These are phyloP conservation scores for Apiospora hydei DNA, from an alignment of 2,329 filamentous ascomycete genomes.

Conservation along the genomic window DNA sequence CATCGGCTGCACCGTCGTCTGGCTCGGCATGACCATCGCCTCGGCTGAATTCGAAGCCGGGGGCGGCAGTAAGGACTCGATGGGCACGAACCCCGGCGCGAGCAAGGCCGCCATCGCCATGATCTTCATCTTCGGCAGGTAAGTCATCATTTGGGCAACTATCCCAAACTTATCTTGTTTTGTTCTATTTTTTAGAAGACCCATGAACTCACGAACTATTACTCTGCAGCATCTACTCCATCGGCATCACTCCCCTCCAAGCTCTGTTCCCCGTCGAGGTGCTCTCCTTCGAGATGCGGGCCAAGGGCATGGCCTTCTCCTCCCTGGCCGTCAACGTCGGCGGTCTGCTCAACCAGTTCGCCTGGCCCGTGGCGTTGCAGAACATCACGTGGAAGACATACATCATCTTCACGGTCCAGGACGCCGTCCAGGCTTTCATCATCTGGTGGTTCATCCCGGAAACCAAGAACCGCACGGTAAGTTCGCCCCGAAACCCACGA, in stretches of 20 bases:
- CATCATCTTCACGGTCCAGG: slow-evolving; percentile 55
- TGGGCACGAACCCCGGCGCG: slow-evolving; percentile 45
- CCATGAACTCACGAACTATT: too few species aligned
- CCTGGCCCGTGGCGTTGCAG: slow-evolving; percentile 52
- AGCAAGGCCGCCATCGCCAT: slow-evolving; percentile 57
- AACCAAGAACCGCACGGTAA: slow-evolving; percentile 51
- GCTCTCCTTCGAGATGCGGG: slow-evolving; percentile 54
- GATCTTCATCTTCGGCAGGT: slow-evolving; percentile 57
- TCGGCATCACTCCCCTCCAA: slow-evolving; percentile 44
- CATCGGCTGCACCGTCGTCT: slow-evolving; percentile 55
- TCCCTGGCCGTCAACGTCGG: slow-evolving; percentile 50
- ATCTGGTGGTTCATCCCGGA: slow-evolving; percentile 58
- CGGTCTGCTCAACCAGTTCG: slow-evolving; percentile 52
- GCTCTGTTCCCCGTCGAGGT: slow-evolving; percentile 56
- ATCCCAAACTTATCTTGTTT: too few species aligned
- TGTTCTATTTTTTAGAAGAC: too few species aligned
- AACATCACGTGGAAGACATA: slow-evolving; percentile 59
- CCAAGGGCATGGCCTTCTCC: slow-evolving; percentile 57
- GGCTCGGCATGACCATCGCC: slow-evolving; percentile 58
- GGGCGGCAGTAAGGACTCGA: slow-evolving; percentile 34
- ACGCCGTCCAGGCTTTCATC: slow-evolving; percentile 46
- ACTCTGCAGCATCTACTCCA: slow-evolving; percentile 56
- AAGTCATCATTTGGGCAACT: too few species aligned
- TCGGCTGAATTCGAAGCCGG: slow-evolving; percentile 47
- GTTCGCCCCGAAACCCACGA: too few species aligned